Evolutionary conservation across 352 stramenopile genomes (phyloP), one percentile per base, ranked within the genome.

Genomic region (Globisporangium barbulae): DNA sequence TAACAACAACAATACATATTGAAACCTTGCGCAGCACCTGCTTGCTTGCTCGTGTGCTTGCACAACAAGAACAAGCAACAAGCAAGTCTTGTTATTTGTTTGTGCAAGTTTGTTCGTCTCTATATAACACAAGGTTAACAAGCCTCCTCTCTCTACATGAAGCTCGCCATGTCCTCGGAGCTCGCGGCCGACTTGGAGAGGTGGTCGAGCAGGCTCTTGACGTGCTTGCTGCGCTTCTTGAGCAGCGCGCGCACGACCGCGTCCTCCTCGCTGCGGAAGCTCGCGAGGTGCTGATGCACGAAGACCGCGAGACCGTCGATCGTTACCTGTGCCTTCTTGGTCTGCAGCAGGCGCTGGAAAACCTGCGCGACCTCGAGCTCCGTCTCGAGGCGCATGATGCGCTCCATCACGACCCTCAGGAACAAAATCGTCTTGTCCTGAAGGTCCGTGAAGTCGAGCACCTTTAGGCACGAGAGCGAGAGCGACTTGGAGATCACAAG

Each of bases 361-460:
- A 89, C 74, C 59, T 88, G 74, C 30, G 78, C 74, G 71, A 91
- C 86, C 45, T 89, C 78, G 13, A 80, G 44, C 49, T 90, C 76
- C 33, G 71, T 88, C 55, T 89, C 81, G 42, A 88, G 64, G 53
- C 80, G 82, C n/a, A 94, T 66, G 57, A 94, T 78, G 52, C 78
- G 72, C 65, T 91, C 82, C 56, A 92, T 72, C 37, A 91, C 61
- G 55, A 98, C 80, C 41, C 88, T 90, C 35, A 98, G 64, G 63
- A 98, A 98, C 35, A 98, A 79, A 53, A 97, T 70, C 7, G 81
- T 83, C 41, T 89, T 85, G 42, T 96, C 83, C 15, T 86, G 72
- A 28, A 98, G 72, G 35, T 94, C 78, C 21, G 90, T 96, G 63
- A 98, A 96, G 62, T 98, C 93, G 35, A 98, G 85, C 49, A 96